phyloP scores from a whole-genome alignment of 306 rosid species.

The Senna tora region DNA sequence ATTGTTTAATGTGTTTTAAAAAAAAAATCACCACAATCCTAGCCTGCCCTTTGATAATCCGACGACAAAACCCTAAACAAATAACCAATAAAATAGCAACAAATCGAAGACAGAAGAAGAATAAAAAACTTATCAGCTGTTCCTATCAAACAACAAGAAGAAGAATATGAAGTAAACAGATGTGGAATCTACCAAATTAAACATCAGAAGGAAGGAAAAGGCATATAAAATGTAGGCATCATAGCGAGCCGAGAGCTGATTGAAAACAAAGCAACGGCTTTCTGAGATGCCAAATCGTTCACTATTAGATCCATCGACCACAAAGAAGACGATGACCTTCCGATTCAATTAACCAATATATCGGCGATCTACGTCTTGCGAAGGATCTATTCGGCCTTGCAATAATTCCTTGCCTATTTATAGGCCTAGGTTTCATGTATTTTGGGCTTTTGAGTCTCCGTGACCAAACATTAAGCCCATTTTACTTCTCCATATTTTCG shows the following conservation, averaged over 20 bases:
- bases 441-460: neutral
- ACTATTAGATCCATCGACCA: neutral
- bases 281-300: neutral
- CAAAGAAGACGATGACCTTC: neutral
- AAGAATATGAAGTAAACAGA: neutral
- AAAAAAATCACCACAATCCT: neutral
- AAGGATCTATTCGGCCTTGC: neutral
- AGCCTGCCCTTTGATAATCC: no score
- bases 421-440: neutral
- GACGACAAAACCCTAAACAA: neutral
- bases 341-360: neutral
- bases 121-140: no score
- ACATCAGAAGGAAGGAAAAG: neutral
- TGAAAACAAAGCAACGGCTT: slow-evolving; percentile 11
- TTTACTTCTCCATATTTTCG: neutral
- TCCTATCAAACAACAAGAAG: neutral
- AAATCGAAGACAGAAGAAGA: no score
- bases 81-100: neutral
- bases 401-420: neutral
- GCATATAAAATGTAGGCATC: neutral
- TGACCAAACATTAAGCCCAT: neutral
- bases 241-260: slow-evolving; percentile 25
- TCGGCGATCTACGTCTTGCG: neutral
- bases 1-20: neutral
- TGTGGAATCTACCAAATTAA: neutral